Evolutionary conservation across 2,329 filamentous ascomycete genomes (phyloP).

Genomic region (Colletotrichum eremochloae): DNA sequence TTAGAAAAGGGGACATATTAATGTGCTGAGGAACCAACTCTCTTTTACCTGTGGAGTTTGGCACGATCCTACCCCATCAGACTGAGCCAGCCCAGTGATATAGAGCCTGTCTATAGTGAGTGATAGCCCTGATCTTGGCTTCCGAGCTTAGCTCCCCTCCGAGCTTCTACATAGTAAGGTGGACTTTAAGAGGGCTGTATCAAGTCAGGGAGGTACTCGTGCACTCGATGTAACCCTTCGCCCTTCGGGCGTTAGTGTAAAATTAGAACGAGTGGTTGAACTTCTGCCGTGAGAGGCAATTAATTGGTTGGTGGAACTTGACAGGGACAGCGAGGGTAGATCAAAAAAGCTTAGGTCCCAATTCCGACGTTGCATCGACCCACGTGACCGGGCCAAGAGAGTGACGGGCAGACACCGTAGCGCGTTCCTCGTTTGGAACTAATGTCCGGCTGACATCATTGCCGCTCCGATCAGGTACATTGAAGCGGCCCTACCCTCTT

Average conservation of each 20-base stretch:
- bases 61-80: too few relatives aligned
- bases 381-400: slow-evolving; percentile 33
- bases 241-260: too few relatives aligned
- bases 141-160: neutral
- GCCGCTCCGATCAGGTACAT: slow-evolving; percentile 20
- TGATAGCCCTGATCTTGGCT: neutral
- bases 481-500: slow-evolving; percentile 19
- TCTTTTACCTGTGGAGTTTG: too few relatives aligned
- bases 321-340: slow-evolving; percentile 10
- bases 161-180: too few relatives aligned
- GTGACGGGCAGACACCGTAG: neutral
- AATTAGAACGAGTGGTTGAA: too few relatives aligned
- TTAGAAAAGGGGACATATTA: neutral
- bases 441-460: slow-evolving; percentile 28
- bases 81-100: too few relatives aligned
- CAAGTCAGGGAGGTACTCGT: neutral
- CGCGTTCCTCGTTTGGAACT: slow-evolving; percentile 18
- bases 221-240: too few relatives aligned
- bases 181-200: neutral
- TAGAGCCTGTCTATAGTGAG: neutral
- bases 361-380: slow-evolving; percentile 38
- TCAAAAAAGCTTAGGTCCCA: slow-evolving; percentile 36
- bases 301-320: slow-evolving; percentile 16
- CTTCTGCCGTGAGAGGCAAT: too few relatives aligned
- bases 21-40: neutral